These are phyloP conservation scores for Dacryopinax primogenitus DNA, from an alignment of 768 basidiomycete genomes.

Conservation along the genomic window DNA sequence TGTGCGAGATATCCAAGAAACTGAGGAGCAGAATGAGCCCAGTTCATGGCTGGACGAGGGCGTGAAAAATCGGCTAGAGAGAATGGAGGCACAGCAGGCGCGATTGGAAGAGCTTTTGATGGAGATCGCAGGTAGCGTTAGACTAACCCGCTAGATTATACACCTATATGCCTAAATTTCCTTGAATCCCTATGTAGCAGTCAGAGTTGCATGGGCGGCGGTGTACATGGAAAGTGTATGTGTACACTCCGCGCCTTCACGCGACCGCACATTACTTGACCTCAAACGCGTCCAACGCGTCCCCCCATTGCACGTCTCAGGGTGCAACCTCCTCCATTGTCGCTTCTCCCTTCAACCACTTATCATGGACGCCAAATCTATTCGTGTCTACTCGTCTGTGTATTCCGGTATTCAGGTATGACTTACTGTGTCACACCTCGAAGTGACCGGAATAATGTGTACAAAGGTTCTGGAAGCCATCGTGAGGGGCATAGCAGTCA, in stretches of 20 bases:
- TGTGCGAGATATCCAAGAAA: conserved; percentile 25
- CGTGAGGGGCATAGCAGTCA: conserved; percentile 96
- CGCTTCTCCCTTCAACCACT: too few species aligned
- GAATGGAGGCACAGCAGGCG: conserved; percentile 36
- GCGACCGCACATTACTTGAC: too few species aligned
- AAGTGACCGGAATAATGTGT: background rate
- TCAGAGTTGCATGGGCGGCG: too few species aligned
- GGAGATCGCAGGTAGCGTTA: background rate
- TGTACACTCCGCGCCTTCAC: too few species aligned
- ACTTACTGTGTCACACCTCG: background rate
- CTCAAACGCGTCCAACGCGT: too few species aligned
- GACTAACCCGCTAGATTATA: too few species aligned
- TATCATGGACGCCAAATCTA: background rate
- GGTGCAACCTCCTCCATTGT: too few species aligned
- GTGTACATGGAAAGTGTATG: too few species aligned
- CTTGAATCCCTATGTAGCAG: too few species aligned
- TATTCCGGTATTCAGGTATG: conserved; percentile 15
- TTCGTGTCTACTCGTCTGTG: conserved; percentile 13
- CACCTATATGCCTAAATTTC: too few species aligned
- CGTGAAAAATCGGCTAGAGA: conserved; percentile 29
- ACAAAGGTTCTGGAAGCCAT: conserved; percentile 89
- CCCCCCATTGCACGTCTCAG: too few species aligned
- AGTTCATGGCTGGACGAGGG: conserved; percentile 15
- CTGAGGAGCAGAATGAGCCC: conserved; percentile 21
- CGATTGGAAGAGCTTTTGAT: conserved; percentile 38